phyloP scores from a whole-genome alignment of 2,329 filamentous ascomycete species.

The Davidsoniella virescens region DNA sequence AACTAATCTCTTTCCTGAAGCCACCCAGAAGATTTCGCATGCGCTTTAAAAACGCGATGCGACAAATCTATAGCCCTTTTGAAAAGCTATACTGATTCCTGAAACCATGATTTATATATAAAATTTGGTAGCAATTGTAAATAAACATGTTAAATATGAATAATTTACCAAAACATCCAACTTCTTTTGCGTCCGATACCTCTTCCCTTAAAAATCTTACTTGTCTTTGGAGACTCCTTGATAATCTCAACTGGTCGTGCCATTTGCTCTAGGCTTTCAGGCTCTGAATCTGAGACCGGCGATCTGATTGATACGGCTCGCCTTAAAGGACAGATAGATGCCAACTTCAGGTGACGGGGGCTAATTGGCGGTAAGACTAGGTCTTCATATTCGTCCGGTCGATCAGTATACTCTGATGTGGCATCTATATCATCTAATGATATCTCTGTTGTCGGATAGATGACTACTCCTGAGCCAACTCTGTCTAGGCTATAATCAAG shows the following conservation, averaged over 20 bases:
- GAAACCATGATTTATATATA: too few relatives aligned
- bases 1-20: not conserved
- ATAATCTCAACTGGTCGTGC: too few relatives aligned
- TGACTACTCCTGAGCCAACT: conserved; percentile 2
- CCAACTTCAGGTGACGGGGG: conserved; percentile 7
- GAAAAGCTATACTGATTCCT: too few relatives aligned
- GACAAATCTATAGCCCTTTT: not conserved
- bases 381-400: not conserved
- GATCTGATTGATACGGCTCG: not conserved
- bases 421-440: not conserved
- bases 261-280: too few relatives aligned
- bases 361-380: conserved; percentile 10
- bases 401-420: not conserved
- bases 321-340: conserved; percentile 10
- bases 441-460: not conserved
- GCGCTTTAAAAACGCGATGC: not conserved
- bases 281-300: too few relatives aligned
- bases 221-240: not conserved
- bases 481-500: conserved; percentile 7
- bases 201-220: not conserved
- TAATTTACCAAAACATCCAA: conserved; percentile 8
- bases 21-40: conserved; percentile 2
- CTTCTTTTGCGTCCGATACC: conserved; percentile 1
- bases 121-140: too few relatives aligned
- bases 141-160: not conserved